Conservation (phyloP, 2,329 filamentous ascomycete species). For the Colletotrichum kahawae region DNA sequence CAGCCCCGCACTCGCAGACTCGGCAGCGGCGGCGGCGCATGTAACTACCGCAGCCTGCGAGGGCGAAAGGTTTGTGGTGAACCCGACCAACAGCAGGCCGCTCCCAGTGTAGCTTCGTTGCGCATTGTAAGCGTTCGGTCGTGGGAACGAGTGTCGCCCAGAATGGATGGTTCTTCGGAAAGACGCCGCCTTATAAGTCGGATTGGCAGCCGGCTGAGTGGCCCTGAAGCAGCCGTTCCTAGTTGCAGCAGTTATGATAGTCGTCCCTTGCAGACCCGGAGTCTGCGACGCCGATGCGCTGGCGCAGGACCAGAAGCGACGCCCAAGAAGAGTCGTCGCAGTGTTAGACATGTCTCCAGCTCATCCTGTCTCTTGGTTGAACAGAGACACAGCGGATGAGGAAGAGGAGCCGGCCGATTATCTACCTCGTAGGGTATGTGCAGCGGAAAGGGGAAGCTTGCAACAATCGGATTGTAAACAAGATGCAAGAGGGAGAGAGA, state of each 20-base stretch:
- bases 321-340: slow-evolving; percentile 34
- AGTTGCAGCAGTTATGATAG: neutral
- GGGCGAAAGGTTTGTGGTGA: slow-evolving; percentile 42
- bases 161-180: slow-evolving; percentile 13
- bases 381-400: neutral
- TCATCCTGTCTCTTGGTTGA: slow-evolving; percentile 34
- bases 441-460: neutral
- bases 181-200: neutral
- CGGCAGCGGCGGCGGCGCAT: slow-evolving; percentile 40
- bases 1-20: slow-evolving; percentile 34
- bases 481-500: neutral
- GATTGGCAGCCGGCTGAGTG: neutral
- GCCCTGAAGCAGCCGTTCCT: neutral
- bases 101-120: slow-evolving; percentile 60
- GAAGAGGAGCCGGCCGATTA: neutral
- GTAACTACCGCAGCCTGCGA: slow-evolving; percentile 42
- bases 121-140: slow-evolving; percentile 37
- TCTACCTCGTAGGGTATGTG: neutral
- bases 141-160: slow-evolving; percentile 5
- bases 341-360: slow-evolving; percentile 45
- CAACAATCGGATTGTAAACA: neutral
- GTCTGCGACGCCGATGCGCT: slow-evolving; percentile 23
- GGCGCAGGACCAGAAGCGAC: slow-evolving; percentile 35
- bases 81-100: slow-evolving; percentile 56
- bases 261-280: slow-evolving; percentile 12